Conservation (phyloP, 805 yeast genomes). For the Ogataea haglerorum region DNA sequence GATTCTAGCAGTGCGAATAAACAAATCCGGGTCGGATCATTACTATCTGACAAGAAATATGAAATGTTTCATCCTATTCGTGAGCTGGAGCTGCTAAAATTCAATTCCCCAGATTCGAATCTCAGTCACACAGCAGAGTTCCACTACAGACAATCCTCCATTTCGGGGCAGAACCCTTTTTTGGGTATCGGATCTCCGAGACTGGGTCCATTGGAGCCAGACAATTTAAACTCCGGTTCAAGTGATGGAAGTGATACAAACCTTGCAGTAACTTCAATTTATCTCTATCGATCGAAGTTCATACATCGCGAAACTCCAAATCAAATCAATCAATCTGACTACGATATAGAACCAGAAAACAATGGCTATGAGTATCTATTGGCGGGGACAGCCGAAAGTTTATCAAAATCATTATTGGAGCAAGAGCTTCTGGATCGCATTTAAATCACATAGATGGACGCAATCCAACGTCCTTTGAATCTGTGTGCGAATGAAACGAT, state of each 20-base stretch:
- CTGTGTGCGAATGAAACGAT: too few species aligned
- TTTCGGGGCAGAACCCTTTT: too few species aligned
- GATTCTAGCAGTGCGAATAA: neutral
- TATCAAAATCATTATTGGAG: slow-evolving; percentile 28
- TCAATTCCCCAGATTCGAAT: too few species aligned
- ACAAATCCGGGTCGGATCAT: too few species aligned
- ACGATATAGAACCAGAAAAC: neutral
- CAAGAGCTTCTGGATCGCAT: slow-evolving; percentile 26
- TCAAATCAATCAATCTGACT: neutral
- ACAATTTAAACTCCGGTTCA: neutral
- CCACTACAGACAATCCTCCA: too few species aligned
- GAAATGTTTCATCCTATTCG: too few species aligned
- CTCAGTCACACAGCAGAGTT: too few species aligned
- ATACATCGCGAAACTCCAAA: slow-evolving; percentile 3
- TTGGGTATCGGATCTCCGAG: neutral
- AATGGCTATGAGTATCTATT: slow-evolving; percentile 12
- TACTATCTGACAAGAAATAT: too few species aligned
- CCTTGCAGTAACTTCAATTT: slow-evolving; percentile 18
- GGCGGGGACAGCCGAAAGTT: slow-evolving; percentile 22
- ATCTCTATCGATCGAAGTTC: slow-evolving; percentile 21
- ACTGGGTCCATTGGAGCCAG: neutral
- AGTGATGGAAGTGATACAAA: neutral
- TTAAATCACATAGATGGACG: neutral
- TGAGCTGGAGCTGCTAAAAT: too few species aligned
- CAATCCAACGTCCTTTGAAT: neutral